Evolutionary conservation across 768 basidiomycete genomes (phyloP).

Genomic region (Gymnopilus dilepis): DNA sequence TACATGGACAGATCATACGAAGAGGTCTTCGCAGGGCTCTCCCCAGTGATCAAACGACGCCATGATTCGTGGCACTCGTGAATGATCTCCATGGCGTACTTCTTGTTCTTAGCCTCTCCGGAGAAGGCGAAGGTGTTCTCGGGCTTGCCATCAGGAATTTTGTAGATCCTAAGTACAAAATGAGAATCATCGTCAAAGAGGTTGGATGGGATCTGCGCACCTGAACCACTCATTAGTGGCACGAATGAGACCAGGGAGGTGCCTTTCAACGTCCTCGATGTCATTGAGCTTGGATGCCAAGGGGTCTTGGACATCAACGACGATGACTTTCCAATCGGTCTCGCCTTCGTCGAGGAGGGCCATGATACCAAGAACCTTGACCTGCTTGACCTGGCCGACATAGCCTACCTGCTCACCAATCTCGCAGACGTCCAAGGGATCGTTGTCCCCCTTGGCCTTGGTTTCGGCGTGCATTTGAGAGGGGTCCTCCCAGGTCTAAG

Average conservation of each 20-base stretch:
- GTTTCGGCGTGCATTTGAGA: constrained; percentile 87
- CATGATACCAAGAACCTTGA: constrained; percentile 99
- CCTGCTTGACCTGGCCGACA: constrained; percentile 97
- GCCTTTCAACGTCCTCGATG: constrained; percentile 98
- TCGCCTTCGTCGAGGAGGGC: constrained; percentile 98
- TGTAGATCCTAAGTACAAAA: constrained; percentile 74
- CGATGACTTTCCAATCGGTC: constrained; percentile 99
- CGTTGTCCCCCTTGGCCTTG: constrained; percentile 98
- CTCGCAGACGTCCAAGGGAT: constrained; percentile 99
- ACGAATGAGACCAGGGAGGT: constrained; percentile 94
- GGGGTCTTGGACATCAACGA: constrained; percentile 95
- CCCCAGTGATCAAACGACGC: constrained; percentile 89
- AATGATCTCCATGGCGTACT: constrained; percentile 98
- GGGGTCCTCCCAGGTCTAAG: constrained; percentile 98
- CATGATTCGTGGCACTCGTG: constrained; percentile 99
- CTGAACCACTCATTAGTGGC: constrained; percentile 99
- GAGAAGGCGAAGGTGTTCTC: constrained; percentile 99
- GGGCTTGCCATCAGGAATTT: constrained; percentile 94
- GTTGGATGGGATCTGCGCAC: constrained; percentile 39
- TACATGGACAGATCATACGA: constrained; percentile 86
- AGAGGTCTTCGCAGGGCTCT: constrained; percentile 73
- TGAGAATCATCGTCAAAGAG: constrained; percentile 5
- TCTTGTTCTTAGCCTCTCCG: constrained; percentile 99
- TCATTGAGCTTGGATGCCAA: constrained; percentile 97
- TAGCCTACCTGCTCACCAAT: constrained; percentile 99